Evolutionary conservation across 78 protist species (phyloP), one percentile per base, ranked within the genome.

Genomic region (Chrysochromulina tobinii): DNA sequence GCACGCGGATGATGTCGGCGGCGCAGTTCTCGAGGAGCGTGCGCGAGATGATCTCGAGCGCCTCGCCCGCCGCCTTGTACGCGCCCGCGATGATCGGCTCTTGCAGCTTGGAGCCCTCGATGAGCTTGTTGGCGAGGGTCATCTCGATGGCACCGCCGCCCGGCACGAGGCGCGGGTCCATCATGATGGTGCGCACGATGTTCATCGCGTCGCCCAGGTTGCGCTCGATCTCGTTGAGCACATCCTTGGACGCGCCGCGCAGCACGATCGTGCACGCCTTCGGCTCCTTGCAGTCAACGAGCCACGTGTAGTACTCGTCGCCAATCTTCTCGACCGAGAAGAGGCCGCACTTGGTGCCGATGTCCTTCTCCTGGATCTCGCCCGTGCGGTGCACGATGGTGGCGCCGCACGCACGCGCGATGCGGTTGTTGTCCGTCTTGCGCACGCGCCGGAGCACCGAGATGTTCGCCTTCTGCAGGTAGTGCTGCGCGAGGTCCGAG

Each of bases 11-110:
- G 77, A 96, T 96, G 53, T 96, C 94, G 54, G 96, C 98, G 55
- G 99, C 99, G 90, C 99, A 99, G 96, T 99, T 99, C 92, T 97
- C 96, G 58, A 96, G 96, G n/a, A 99, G 94, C 18, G 99, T 98
- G 64, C 99, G 92, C 72, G 99, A 99, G 66, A 99, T 97, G 27
- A 96, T 95, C 91, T 98, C 98, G 23, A 98, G 59, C 17, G 98
- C 98, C 21, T 53, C 50, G 67, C 99, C 99, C 4, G 97, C 95
- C 48, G 98, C 98, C 66, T 89, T 81, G 96, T 97, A 98, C 57
- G 99, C 96, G 88, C 14, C 14, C 53, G 81, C 81, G 81, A 72
- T 72, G 57, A 6, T 38, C 25, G 81, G 81, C 53, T 72, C 81
- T 12, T 27, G 53, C 15, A 6, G 48, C 81, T 72, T 72, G 25